Evolutionary conservation across 2,329 filamentous ascomycete species (phyloP).

Genomic region (Pseudopyrenochaeta lycopersici): DNA sequence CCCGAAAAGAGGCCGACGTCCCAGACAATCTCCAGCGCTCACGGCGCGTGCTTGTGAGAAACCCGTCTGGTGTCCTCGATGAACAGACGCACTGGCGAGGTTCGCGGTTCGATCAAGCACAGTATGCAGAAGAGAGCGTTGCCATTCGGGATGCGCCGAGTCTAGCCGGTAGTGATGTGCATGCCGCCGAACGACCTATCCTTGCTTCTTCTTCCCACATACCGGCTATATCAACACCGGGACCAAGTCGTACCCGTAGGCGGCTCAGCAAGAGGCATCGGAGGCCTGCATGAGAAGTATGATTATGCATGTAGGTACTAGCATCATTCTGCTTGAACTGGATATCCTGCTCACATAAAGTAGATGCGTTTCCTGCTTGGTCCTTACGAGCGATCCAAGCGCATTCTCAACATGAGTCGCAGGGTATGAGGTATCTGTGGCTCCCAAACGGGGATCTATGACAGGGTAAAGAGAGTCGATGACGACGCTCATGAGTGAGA

Average conservation of each 20-base stretch:
- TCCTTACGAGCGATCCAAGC: no score
- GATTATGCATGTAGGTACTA: background rate
- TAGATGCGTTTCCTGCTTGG: no score
- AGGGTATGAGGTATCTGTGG: no score
- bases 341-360: no score
- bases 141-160: conserved; percentile 24
- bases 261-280: conserved; percentile 31
- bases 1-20: conserved; percentile 22
- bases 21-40: conserved; percentile 26
- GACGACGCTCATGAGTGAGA: no score
- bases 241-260: conserved; percentile 15
- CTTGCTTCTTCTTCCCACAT: conserved; percentile 20
- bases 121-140: conserved; percentile 13
- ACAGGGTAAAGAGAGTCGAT: no score
- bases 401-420: no score
- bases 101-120: conserved; percentile 16
- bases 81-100: conserved; percentile 17
- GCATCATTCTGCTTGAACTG: background rate
- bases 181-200: conserved; percentile 23
- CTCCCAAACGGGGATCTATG: no score
- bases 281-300: conserved; percentile 18
- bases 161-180: conserved; percentile 26
- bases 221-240: conserved; percentile 7
- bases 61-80: conserved; percentile 11
- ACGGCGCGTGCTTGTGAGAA: conserved; percentile 30